Evolutionary conservation across 495 filamentous ascomycete species (phyloP).

Genomic region (Geoglossum glabrum): DNA sequence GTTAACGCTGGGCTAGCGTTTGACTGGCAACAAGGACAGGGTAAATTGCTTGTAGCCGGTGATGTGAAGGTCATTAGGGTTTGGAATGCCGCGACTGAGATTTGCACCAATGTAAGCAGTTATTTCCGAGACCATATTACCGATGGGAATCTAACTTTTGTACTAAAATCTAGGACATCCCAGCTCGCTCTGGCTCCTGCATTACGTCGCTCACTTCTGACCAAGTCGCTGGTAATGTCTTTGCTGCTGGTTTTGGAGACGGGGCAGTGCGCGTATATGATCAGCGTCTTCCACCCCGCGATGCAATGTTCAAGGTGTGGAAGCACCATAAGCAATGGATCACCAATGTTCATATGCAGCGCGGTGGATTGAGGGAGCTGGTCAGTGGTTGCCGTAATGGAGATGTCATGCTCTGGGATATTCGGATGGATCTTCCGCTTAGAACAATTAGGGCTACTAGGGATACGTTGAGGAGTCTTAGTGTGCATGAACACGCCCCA

Average conservation of each 20-base stretch:
- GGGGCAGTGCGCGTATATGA: slow-evolving; percentile 94
- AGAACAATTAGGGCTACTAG: slow-evolving; percentile 54
- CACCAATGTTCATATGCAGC: slow-evolving; percentile 88
- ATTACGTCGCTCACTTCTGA: slow-evolving; percentile 92
- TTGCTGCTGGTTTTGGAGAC: slow-evolving; percentile 90
- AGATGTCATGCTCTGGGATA: slow-evolving; percentile 91
- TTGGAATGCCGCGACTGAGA: slow-evolving; percentile 86
- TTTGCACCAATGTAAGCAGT: slow-evolving; percentile 50
- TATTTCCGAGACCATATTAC: not conserved
- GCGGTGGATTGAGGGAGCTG: slow-evolving; percentile 78
- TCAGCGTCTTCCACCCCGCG: slow-evolving; percentile 56
- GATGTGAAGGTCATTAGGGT: slow-evolving; percentile 90
- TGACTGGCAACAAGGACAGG: slow-evolving; percentile 96
- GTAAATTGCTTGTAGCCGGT: slow-evolving; percentile 79
- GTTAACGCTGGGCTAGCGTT: slow-evolving; percentile 89
- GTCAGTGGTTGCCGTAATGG: slow-evolving; percentile 74
- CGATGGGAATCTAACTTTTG: not conserved
- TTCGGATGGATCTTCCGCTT: slow-evolving; percentile 59
- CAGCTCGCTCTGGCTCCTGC: slow-evolving; percentile 84
- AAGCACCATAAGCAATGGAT: slow-evolving; percentile 91
- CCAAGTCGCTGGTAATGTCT: slow-evolving; percentile 88
- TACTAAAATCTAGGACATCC: slow-evolving; percentile 43
- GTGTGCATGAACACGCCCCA: slow-evolving; percentile 89
- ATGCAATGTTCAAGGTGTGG: slow-evolving; percentile 87
- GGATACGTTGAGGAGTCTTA: slow-evolving; percentile 62